A percentile compares a stretch with the other conserved stretches of the same genome.
These are phyloP conservation scores for Prunella vulgaris DNA, from an alignment of 257 asterid genomes.

Conservation along the genomic window DNA sequence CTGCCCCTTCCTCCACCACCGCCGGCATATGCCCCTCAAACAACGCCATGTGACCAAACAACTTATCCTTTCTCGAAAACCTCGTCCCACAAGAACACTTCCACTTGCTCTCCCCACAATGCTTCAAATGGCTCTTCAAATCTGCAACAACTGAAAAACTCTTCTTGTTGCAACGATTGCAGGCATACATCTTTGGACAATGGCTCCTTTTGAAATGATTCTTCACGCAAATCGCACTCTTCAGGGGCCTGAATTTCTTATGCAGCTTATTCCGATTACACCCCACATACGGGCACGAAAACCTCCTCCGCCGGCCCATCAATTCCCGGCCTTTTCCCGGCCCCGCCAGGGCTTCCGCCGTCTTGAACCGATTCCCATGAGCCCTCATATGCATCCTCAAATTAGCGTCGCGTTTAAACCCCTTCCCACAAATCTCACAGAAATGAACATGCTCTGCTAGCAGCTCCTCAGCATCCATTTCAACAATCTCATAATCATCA, in stretches of 20 bases:
- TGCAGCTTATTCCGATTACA: conserved; percentile 75
- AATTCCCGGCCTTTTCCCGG: conserved; percentile 39
- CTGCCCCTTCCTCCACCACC: conserved; percentile 24
- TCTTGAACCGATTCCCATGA: conserved; percentile 82
- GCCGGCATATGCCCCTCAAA: conserved; percentile 98
- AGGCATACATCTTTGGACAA: conserved; percentile 80
- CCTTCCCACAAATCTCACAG: conserved; percentile 87
- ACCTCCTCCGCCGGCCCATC: conserved; percentile 34
- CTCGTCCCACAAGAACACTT: conserved; percentile 81
- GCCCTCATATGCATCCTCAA: conserved; percentile 98
- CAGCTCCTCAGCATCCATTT: conserved; percentile 74
- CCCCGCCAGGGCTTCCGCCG: conserved; percentile 66
- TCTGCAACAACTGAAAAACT: conserved; percentile 83
- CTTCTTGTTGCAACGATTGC: conserved; percentile 69
- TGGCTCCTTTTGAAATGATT: conserved; percentile 96
- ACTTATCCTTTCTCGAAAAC: conserved; percentile 84
- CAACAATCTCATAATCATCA: conserved; percentile 54
- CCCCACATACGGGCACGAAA: conserved; percentile 81
- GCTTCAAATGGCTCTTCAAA: conserved; percentile 86
- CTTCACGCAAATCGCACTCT: conserved; percentile 70
- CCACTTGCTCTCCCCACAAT: conserved; percentile 87
- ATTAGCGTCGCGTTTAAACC: conserved; percentile 95
- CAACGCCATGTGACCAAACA: conserved; percentile 81
- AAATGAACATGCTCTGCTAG: conserved; percentile 85
- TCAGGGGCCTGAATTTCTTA: conserved; percentile 66